Conservation (phyloP, 805 yeast genomes). For the Lipomyces yamadae region DNA sequence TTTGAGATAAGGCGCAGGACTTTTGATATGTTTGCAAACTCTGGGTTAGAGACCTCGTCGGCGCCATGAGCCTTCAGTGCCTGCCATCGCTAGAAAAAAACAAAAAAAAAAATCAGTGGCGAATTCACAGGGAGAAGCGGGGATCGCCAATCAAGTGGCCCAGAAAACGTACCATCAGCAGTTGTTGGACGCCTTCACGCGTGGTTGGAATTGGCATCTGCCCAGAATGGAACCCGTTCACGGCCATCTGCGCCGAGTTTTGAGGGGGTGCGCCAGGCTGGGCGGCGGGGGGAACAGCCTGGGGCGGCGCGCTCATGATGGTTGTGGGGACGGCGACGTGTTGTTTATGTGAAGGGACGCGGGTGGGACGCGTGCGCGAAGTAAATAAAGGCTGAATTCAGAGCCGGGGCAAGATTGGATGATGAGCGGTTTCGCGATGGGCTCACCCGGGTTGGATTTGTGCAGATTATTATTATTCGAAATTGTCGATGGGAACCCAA, state of each 20-base stretch:
- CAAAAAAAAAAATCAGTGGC: slow-evolving; percentile 4
- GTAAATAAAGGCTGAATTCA: not conserved
- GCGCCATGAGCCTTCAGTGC: slow-evolving; percentile 63
- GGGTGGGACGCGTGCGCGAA: slow-evolving; percentile 7
- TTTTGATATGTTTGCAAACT: slow-evolving; percentile 61
- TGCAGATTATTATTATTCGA: not conserved
- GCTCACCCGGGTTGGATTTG: not conserved
- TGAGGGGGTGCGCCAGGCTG: slow-evolving; percentile 15
- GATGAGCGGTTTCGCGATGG: not conserved
- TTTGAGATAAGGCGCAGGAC: slow-evolving; percentile 52
- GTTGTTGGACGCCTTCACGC: slow-evolving; percentile 35
- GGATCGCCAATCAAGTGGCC: not conserved
- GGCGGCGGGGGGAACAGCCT: slow-evolving; percentile 8
- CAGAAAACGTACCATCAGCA: slow-evolving; percentile 25
- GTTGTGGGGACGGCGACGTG: slow-evolving; percentile 1
- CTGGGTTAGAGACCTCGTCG: slow-evolving; percentile 59
- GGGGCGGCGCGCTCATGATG: slow-evolving; percentile 31
- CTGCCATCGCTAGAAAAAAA: slow-evolving; percentile 57
- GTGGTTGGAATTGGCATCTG: slow-evolving; percentile 30
- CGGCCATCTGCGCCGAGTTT: slow-evolving; percentile 8
- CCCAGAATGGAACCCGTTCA: slow-evolving; percentile 14
- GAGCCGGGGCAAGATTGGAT: slow-evolving; percentile 2
- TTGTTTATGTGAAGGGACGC: slow-evolving; percentile 5
- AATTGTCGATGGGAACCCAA: not conserved
- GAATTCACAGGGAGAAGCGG: not conserved